Evolutionary conservation across 371 early-diverging fungal genomes (phyloP), one percentile per base, ranked within the genome.

Genomic region (Mucor sp.): DNA sequence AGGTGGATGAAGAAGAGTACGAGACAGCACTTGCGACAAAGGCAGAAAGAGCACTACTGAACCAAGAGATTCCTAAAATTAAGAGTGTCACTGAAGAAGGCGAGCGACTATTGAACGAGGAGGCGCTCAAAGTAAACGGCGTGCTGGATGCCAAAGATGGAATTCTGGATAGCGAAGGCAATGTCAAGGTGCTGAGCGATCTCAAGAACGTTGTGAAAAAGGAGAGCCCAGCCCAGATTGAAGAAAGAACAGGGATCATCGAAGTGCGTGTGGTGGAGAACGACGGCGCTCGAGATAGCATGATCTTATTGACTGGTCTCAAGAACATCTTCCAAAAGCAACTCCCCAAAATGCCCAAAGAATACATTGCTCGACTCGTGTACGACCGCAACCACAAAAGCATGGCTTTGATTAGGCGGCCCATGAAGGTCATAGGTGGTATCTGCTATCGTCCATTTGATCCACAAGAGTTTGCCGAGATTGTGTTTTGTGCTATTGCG

Each of bases 311-410:
- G 64, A 94, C 99, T 0, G 95, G 94, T 28, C 83, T 99, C 60
- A 98, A 98, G 78, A 94, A 92, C 74, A 91, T 99, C 43, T 98
- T 99, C 78, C 97, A 98, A 76, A 94, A 93, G 65, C 99, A 99
- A 77, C 83, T 99, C 58, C 99, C 99, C 12, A 99, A 98, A 66
- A 99, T 99, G 99, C 99, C 99, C 14, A 93, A 93, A 73, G 99
- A 99, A 69, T 99, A 99, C 71, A 99, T 99, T 67, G 91, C 97
- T 0, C 87, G 98, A 19, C 89, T 99, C 21, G 97, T 99, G 0
- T 99, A 97, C 78, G 99, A 99, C 70, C 93, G 95, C 55, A 92
- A 93, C 58, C 96, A 97, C 69, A 74, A 75, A 25, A 90, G 92
- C 62, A 89, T 96, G 86, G 96, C 94, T 0, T 50, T 83, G 30